Evolutionary conservation across 164 flowering plant species (phyloP), one percentile per base, ranked within the genome.

Genomic region (Taxillus chinensis): DNA sequence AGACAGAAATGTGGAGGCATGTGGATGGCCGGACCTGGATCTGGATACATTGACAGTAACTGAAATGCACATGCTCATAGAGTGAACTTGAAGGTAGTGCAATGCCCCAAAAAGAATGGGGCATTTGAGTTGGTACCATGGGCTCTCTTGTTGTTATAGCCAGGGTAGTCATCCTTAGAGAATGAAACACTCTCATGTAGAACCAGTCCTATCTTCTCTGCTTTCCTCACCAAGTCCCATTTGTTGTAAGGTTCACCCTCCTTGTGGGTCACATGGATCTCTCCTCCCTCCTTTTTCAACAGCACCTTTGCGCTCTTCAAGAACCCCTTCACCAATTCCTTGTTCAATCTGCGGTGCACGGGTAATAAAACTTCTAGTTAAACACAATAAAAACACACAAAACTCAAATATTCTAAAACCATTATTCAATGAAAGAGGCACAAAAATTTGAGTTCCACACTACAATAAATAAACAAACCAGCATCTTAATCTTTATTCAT

Each of bases 181-280:
- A 79, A 81, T 8, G 76, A 66, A n/a, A 67, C 68, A 41, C 41
- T 39, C n/a, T 74, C 73, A 0, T 64, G 67, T 49, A 82, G 53
- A 54, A 59, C 60, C 50, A 79, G 70, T 6, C 82, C 83, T 14
- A 55, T 66, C 66, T 82, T 76, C 72, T 69, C 72, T 3, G 82
- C 82, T 48, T 74, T 76, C 62, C 60, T 69, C 40, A 64, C 76
- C 38, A 82, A 56, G n/a, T 74, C 68, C 83, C 86, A 82, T 56
- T 79, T 67, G 68, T 77, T 45, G 60, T 77, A 79, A 6, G 80
- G 81, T 0, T 79, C 66, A 5, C 81, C 80, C 5, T 43, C 67
- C 73, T 82, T 82, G 64, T 79, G 80, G 4, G 63, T 61, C 2
- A 82, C 66, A 54, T 82, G 86, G 59, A 82, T 74, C 71, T 82